Evolutionary conservation across 2,329 filamentous ascomycete genomes (phyloP).

Genomic region (Parafenestella ontariensis): DNA sequence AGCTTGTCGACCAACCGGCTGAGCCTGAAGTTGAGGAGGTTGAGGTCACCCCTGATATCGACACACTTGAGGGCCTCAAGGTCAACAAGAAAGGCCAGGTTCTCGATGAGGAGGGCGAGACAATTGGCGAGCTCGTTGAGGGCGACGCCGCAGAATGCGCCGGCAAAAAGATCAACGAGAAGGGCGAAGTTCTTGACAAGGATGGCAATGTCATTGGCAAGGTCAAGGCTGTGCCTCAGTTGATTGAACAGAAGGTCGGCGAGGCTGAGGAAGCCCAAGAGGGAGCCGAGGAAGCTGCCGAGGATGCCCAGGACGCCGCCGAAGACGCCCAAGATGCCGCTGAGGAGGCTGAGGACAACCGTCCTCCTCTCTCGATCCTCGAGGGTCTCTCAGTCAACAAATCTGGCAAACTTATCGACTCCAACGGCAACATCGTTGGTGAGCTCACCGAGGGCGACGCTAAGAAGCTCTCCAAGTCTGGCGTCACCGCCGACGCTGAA

Average conservation of each 20-base stretch:
- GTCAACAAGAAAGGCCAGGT: conserved; percentile 66
- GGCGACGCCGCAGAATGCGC: conserved; percentile 69
- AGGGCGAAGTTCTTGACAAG: conserved; percentile 70
- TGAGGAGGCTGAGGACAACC: conserved; percentile 43
- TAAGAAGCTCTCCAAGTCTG: conserved; percentile 61
- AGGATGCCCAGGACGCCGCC: conserved; percentile 40
- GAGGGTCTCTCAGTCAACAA: conserved; percentile 60
- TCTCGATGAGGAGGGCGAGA: conserved; percentile 61
- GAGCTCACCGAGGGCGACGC: conserved; percentile 59
- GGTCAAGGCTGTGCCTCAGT: conserved; percentile 61
- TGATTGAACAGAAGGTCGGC: conserved; percentile 45
- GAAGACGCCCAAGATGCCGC: conserved; percentile 44
- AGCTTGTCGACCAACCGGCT: conserved; percentile 30
- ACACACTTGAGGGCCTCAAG: conserved; percentile 60
- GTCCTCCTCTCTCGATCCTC: conserved; percentile 58
- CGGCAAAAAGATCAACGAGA: conserved; percentile 69
- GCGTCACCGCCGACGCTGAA: conserved; percentile 53
- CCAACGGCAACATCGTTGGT: conserved; percentile 56
- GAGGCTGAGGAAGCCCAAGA: conserved; percentile 40
- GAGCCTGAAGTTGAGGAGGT: conserved; percentile 52
- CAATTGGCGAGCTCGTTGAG: conserved; percentile 60
- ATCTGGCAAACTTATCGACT: conserved; percentile 58
- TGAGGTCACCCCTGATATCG: conserved; percentile 53
- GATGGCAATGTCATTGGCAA: conserved; percentile 69
- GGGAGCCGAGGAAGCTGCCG: conserved; percentile 43